Evolutionary conservation across 2,329 filamentous ascomycete species (phyloP).

Genomic region (Conoideocrella luteorostrata): DNA sequence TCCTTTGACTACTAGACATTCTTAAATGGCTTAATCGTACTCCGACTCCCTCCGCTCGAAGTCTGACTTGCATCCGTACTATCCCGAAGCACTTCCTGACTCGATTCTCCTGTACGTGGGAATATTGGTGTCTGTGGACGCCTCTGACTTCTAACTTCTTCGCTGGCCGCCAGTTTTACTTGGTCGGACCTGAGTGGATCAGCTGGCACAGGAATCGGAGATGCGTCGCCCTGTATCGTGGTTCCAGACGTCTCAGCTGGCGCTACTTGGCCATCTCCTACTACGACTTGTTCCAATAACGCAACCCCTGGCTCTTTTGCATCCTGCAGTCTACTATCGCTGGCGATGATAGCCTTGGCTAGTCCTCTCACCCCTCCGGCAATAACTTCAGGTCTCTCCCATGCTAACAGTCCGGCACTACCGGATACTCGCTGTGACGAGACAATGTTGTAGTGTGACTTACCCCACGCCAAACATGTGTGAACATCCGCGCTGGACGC

Average conservation of each 20-base stretch:
- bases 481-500: constrained; percentile 25
- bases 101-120: neutral
- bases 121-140: constrained; percentile 2
- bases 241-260: constrained; percentile 14
- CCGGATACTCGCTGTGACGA: constrained; percentile 33
- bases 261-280: constrained; percentile 13
- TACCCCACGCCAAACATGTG: constrained; percentile 44
- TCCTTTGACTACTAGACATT: neutral
- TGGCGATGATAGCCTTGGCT: constrained; percentile 30
- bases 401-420: constrained; percentile 38
- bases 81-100: neutral
- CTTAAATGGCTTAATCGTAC: constrained; percentile 12
- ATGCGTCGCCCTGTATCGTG: constrained; percentile 2
- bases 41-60: constrained; percentile 10
- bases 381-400: constrained; percentile 43
- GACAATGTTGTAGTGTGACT: constrained; percentile 35
- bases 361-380: constrained; percentile 34
- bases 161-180: neutral
- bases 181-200: neutral
- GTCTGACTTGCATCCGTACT: neutral
- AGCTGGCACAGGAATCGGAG: neutral
- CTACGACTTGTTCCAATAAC: constrained; percentile 28
- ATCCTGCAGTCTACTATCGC: constrained; percentile 31
- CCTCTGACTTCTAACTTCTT: neutral
- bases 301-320: constrained; percentile 18